Evolutionary conservation across 1,284 basidiomycete species (phyloP).

Genomic region (Moesziomyces globuligerus): DNA sequence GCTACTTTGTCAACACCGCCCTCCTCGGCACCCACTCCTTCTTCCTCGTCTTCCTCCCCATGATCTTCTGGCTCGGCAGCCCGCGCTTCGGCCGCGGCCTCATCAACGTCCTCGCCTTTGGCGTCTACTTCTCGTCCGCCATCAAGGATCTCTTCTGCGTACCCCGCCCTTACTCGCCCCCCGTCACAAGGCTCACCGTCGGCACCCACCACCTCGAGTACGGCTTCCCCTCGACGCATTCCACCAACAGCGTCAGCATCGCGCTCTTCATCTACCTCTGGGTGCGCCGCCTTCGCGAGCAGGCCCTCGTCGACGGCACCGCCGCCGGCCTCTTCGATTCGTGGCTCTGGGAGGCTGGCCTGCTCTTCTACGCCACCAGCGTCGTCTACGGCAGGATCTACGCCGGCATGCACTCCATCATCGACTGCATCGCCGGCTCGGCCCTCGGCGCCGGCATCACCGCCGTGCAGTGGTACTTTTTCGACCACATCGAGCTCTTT

Average conservation of each 20-base stretch:
- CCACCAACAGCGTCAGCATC: slow-evolving; percentile 88
- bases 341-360: slow-evolving; percentile 45
- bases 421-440: slow-evolving; percentile 66
- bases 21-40: slow-evolving; percentile 85
- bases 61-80: slow-evolving; percentile 87
- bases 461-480: slow-evolving; percentile 69
- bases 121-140: slow-evolving; percentile 85
- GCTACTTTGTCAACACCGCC: slow-evolving; percentile 89
- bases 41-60: slow-evolving; percentile 88
- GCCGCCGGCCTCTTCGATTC: slow-evolving; percentile 24
- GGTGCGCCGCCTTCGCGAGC: slow-evolving; percentile 25
- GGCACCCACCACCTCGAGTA: slow-evolving; percentile 72
- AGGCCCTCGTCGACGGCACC: neutral
- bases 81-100: slow-evolving; percentile 73
- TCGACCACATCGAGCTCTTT: slow-evolving; percentile 67
- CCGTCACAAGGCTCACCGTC: slow-evolving; percentile 78
- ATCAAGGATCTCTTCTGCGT: slow-evolving; percentile 90
- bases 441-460: slow-evolving; percentile 58
- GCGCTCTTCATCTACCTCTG: slow-evolving; percentile 70
- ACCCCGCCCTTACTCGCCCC: slow-evolving; percentile 88
- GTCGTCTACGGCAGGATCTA: slow-evolving; percentile 91
- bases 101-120: slow-evolving; percentile 77
- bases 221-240: slow-evolving; percentile 96
- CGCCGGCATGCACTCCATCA: slow-evolving; percentile 68
- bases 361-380: slow-evolving; percentile 70